These are phyloP conservation scores for Pseudogymnoascus sp. DNA, from an alignment of 2,329 filamentous ascomycete species.

Conservation along the genomic window DNA sequence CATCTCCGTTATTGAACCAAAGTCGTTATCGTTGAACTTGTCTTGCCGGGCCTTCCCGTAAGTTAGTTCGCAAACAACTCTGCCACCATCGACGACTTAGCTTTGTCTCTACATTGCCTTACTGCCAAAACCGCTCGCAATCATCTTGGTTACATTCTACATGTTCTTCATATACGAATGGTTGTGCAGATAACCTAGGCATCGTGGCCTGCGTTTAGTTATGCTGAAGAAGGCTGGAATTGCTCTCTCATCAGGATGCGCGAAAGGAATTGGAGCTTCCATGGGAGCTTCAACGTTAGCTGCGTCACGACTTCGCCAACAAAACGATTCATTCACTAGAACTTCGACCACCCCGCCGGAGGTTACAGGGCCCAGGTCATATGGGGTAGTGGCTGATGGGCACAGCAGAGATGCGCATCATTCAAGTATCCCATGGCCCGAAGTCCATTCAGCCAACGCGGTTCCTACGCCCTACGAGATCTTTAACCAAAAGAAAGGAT, in stretches of 20 bases:
- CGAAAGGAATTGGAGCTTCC: conserved; percentile 28
- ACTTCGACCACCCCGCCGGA: conserved; percentile 10
- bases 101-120: background rate
- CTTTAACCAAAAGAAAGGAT: conserved; percentile 50
- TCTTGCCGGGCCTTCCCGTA: conserved; percentile 1
- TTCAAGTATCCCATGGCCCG: conserved; percentile 24
- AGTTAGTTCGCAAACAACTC: conserved; percentile 9
- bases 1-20: background rate
- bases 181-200: background rate
- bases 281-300: conserved; percentile 19
- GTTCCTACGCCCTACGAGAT: conserved; percentile 78
- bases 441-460: conserved; percentile 21
- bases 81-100: conserved; percentile 9
- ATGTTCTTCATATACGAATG: background rate
- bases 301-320: conserved; percentile 22
- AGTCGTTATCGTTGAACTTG: background rate
- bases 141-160: conserved; percentile 10
- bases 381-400: conserved; percentile 30
- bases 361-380: conserved; percentile 21
- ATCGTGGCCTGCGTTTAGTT: conserved; percentile 14
- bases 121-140: background rate
- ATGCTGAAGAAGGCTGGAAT: conserved; percentile 39
- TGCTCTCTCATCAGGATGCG: conserved; percentile 30
- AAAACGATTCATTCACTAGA: conserved; percentile 12
- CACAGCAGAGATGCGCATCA: conserved; percentile 30